Evolutionary conservation across 116 monocot species (phyloP).

Genomic region (Cymodocea nodosa): DNA sequence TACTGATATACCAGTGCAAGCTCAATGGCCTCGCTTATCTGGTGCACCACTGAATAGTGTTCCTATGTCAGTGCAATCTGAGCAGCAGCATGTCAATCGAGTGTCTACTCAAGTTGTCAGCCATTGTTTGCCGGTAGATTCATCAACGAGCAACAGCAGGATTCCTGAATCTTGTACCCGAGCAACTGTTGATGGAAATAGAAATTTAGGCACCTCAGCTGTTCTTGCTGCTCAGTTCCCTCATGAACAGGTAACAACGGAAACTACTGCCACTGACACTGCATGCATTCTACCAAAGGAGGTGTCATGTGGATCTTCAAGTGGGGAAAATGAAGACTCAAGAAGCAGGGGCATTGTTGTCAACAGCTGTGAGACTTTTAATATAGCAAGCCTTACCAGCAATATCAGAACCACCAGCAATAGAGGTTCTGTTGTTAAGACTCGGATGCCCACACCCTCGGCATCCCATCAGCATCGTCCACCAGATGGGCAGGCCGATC

Average conservation of each 20-base stretch:
- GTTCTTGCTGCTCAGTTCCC: conserved; percentile 24
- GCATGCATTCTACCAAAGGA: conserved; percentile 7
- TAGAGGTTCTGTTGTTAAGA: conserved; percentile 13
- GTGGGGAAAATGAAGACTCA: conserved; percentile 13
- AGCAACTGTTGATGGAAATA: conserved; percentile 15
- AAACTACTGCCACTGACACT: conserved; percentile 12
- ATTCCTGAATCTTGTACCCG: conserved; percentile 23
- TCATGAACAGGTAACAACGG: conserved; percentile 27
- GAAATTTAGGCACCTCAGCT: neutral
- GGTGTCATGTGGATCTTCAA: conserved; percentile 12
- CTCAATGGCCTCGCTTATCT: conserved; percentile 56
- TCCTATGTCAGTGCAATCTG: conserved; percentile 41
- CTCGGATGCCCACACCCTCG: conserved; percentile 1
- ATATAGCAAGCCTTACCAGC: conserved; percentile 2
- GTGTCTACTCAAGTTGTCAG: conserved; percentile 17
- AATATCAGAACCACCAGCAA: conserved; percentile 6
- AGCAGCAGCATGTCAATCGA: conserved; percentile 42
- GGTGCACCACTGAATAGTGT: conserved; percentile 47
- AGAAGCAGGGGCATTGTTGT: conserved; percentile 8
- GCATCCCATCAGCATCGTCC: conserved; percentile 23
- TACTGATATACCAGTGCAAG: conserved; percentile 46
- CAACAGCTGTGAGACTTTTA: conserved; percentile 5
- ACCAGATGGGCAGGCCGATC: conserved; percentile 19
- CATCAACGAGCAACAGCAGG: conserved; percentile 9
- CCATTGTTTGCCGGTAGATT: conserved; percentile 13